Evolutionary conservation across 768 basidiomycete genomes (phyloP).

Genomic region (Dentipellis fragilis): DNA sequence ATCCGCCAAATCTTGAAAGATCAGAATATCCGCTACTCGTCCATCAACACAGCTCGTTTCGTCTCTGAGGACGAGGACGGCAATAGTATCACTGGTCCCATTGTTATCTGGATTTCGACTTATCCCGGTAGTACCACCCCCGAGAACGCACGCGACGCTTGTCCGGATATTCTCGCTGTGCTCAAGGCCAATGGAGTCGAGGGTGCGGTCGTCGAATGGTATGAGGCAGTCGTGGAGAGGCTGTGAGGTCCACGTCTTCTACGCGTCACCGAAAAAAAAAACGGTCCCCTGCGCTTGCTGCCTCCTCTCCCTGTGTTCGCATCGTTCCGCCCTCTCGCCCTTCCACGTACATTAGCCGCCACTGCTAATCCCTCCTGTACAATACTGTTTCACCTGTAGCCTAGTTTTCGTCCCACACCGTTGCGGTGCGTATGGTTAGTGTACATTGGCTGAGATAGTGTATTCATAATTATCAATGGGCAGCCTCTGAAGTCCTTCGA

Average conservation of each 20-base stretch:
- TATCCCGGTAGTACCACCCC: conserved; percentile 2
- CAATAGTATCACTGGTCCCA: conserved; percentile 1
- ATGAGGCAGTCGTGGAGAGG: conserved; percentile 1
- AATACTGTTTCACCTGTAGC: no score
- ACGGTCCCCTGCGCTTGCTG: no score
- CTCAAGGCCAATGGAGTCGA: not conserved
- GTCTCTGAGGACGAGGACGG: conserved; percentile 1
- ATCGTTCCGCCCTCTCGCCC: no score
- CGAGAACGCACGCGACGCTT: conserved; percentile 4
- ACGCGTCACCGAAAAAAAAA: not conserved
- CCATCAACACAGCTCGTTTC: conserved; percentile 5
- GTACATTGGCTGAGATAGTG: no score
- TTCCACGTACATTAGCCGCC: no score
- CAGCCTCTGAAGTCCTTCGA: no score
- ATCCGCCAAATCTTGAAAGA: conserved; percentile 2
- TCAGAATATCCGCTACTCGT: not conserved
- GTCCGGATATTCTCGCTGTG: conserved; percentile 2
- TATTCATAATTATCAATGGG: no score
- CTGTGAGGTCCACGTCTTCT: conserved; percentile 7
- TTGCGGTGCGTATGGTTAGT: no score
- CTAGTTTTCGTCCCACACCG: no score
- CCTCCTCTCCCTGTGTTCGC: no score
- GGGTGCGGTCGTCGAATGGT: conserved; percentile 7
- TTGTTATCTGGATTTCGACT: conserved; percentile 6
- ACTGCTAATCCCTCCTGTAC: no score